These are phyloP conservation scores for Lathyrus sativus DNA, from an alignment of 306 rosid species.

Conservation along the genomic window DNA sequence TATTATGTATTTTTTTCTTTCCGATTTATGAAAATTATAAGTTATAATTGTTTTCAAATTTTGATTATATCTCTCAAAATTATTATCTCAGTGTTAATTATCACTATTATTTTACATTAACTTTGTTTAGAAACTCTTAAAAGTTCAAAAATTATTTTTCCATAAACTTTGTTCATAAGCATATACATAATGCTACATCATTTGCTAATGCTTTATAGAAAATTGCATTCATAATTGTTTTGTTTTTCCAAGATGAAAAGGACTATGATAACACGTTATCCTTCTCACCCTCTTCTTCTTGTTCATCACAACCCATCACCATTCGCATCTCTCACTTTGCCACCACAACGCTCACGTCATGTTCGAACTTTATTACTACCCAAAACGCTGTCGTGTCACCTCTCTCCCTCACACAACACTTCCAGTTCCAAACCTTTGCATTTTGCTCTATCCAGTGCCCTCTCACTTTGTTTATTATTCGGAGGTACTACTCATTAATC, in stretches of 20 bases:
- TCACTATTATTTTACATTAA: too few species aligned
- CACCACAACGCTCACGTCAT: slow-evolving; percentile 27
- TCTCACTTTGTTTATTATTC: slow-evolving; percentile 63
- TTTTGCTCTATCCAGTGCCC: slow-evolving; percentile 64
- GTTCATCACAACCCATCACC: slow-evolving; percentile 40
- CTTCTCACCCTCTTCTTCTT: slow-evolving; percentile 28
- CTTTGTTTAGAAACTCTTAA: too few species aligned
- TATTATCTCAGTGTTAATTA: too few species aligned
- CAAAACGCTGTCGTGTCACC: slow-evolving; percentile 45
- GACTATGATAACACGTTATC: slow-evolving; percentile 47
- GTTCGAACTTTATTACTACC: slow-evolving; percentile 24
- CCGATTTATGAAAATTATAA: too few species aligned
- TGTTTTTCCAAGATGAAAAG: not conserved
- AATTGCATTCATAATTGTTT: too few species aligned
- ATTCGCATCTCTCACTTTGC: slow-evolving; percentile 27
- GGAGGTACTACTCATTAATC: slow-evolving; percentile 46
- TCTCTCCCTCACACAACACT: slow-evolving; percentile 38
- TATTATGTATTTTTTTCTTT: too few species aligned
- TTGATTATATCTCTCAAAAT: too few species aligned
- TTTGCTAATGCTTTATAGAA: too few species aligned
- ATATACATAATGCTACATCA: too few species aligned
- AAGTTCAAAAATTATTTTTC: too few species aligned
- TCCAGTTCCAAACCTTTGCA: slow-evolving; percentile 52
- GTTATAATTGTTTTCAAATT: too few species aligned
- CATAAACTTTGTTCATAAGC: too few species aligned